Evolutionary conservation across 2,329 filamentous ascomycete species (phyloP).

Genomic region (Ophiocordyceps polyrhachis-furcata): DNA sequence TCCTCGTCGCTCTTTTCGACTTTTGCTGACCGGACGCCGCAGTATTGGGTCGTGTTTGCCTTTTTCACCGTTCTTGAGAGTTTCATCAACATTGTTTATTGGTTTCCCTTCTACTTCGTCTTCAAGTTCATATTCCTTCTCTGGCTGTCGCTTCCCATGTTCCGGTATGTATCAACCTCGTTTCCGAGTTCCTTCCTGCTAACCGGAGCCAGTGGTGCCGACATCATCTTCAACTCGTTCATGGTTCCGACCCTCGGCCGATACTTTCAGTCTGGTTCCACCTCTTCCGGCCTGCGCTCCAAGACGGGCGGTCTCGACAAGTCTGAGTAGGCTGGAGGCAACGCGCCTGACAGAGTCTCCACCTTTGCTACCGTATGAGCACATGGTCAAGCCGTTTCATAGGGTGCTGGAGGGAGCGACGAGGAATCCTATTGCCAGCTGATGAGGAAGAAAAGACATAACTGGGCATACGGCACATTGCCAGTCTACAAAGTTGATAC

Average conservation of each 20-base stretch:
- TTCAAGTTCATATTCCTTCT: constrained; percentile 98
- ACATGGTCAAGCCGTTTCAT: background rate
- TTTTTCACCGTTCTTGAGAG: constrained; percentile 73
- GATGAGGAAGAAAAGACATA: background rate
- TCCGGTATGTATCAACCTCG: constrained; percentile 46
- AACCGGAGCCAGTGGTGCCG: constrained; percentile 53
- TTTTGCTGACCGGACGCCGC: constrained; percentile 5
- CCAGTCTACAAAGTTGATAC: background rate
- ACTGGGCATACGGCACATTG: background rate
- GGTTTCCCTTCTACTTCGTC: constrained; percentile 98
- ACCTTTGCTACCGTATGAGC: too few relatives aligned
- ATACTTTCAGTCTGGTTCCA: constrained; percentile 64
- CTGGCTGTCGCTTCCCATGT: constrained; percentile 93
- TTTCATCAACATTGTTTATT: constrained; percentile 70
- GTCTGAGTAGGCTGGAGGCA: constrained; percentile 33
- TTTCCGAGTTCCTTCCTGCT: background rate
- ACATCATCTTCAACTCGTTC: constrained; percentile 93
- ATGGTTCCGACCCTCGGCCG: constrained; percentile 78
- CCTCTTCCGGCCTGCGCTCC: constrained; percentile 72
- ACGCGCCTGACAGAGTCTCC: background rate
- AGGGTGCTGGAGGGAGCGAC: background rate
- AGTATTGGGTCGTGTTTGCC: constrained; percentile 81
- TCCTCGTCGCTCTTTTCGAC: background rate
- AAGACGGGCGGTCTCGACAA: constrained; percentile 67
- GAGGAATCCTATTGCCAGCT: background rate